Conservation (phyloP, 768 basidiomycete genomes). For the Chalciporus chontae region DNA sequence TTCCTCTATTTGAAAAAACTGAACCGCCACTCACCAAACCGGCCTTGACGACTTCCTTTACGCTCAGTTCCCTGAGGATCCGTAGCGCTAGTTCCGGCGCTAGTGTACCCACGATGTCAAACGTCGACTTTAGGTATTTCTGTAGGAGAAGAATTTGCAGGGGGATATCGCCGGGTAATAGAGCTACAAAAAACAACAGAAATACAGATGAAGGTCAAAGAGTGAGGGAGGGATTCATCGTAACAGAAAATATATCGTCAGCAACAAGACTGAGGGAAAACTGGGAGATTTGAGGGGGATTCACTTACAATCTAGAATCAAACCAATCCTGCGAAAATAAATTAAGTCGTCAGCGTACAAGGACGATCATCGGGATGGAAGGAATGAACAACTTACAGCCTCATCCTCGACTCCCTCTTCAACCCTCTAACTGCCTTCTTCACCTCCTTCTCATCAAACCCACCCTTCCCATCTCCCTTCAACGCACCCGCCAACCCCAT, state of each 20-base stretch:
- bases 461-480: conserved; percentile 45
- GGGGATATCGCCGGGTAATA: conserved; percentile 80
- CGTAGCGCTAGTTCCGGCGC: conserved; percentile 61
- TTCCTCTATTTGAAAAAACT: neutral
- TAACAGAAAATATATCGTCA: conserved; percentile 5
- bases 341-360: conserved; percentile 4
- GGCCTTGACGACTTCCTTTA: conserved; percentile 59
- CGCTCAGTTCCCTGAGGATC: conserved; percentile 55
- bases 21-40: conserved; percentile 27
- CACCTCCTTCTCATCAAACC: conserved; percentile 69
- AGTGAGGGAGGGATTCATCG: neutral
- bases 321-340: conserved; percentile 20
- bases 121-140: conserved; percentile 78
- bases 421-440: conserved; percentile 59
- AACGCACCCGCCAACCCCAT: conserved; percentile 46
- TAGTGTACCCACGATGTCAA: conserved; percentile 75
- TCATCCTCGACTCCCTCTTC: conserved; percentile 65
- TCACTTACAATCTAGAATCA: conserved; percentile 27
- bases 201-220: conserved; percentile 8
- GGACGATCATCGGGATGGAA: too few species aligned
- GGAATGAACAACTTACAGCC: conserved; percentile 50
- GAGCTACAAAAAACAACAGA: conserved; percentile 40
- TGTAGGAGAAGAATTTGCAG: conserved; percentile 81
- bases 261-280: neutral
- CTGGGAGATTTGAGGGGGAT: neutral